Evolutionary conservation across 495 filamentous ascomycete genomes (phyloP).

Genomic region (Geoglossum glabrum): DNA sequence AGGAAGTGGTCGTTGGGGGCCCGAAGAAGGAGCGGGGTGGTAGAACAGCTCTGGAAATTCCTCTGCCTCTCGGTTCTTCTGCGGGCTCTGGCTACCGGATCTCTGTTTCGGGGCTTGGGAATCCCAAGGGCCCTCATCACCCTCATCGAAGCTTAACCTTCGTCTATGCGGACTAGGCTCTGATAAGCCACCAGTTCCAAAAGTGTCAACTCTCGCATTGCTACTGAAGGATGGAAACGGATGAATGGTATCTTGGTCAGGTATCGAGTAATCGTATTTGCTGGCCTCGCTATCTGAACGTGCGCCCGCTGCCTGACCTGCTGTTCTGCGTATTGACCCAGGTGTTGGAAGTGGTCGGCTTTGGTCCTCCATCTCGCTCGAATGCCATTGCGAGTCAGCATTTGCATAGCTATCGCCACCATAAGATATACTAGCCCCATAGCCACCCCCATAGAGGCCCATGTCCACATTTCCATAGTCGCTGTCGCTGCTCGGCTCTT

Average conservation of each 20-base stretch:
- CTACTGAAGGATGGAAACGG: conserved; percentile 36
- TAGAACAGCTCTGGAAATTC: conserved; percentile 84
- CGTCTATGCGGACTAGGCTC: conserved; percentile 43
- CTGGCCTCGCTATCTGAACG: conserved; percentile 7
- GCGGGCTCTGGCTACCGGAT: conserved; percentile 14
- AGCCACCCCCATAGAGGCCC: conserved; percentile 51
- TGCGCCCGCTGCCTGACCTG: conserved; percentile 4
- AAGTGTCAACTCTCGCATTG: conserved; percentile 43
- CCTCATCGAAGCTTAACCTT: conserved; percentile 82
- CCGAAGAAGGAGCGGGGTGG: conserved; percentile 45
- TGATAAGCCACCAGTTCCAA: conserved; percentile 66
- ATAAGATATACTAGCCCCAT: conserved; percentile 51
- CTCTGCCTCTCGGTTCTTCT: conserved; percentile 10
- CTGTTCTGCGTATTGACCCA: conserved; percentile 24
- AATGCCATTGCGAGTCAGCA: not conserved
- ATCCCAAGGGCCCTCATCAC: conserved; percentile 50
- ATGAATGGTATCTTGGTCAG: conserved; percentile 31
- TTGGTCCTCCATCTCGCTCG: not conserved
- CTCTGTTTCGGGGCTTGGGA: conserved; percentile 32
- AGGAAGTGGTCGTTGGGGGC: conserved; percentile 44
- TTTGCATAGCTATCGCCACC: conserved; percentile 31
- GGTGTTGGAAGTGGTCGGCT: conserved; percentile 3
- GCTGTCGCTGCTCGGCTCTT: conserved; percentile 37
- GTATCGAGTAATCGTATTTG: conserved; percentile 21
- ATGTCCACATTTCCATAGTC: conserved; percentile 57